These are phyloP conservation scores for Eremothecium cymbalariae DNA, from an alignment of 1,139 yeast species.

Conservation along the genomic window DNA sequence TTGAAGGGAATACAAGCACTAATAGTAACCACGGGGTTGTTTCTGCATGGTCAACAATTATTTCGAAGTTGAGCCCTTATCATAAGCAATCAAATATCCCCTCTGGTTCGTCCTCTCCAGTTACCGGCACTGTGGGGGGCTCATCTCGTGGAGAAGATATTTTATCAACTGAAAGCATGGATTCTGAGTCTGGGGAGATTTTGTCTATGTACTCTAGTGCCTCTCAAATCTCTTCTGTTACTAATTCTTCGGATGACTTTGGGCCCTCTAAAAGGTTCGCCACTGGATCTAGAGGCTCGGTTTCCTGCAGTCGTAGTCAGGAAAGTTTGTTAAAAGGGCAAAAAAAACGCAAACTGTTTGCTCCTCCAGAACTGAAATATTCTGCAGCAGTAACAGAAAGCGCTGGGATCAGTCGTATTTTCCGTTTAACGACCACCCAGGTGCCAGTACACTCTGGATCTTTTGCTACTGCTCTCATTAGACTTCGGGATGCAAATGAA, in stretches of 20 bases:
- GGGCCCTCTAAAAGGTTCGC: not conserved
- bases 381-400: constrained; percentile 10
- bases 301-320: not conserved
- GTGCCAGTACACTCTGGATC: constrained; percentile 6
- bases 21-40: constrained; percentile 1
- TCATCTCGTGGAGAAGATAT: not conserved
- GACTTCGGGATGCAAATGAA: constrained; percentile 16
- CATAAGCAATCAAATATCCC: not conserved
- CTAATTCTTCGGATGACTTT: not conserved
- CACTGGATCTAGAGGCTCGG: not conserved
- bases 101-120: constrained; percentile 1
- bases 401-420: constrained; percentile 10
- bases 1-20: not conserved
- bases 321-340: constrained; percentile 1
- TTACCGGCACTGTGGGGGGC: not conserved
- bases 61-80: constrained; percentile 1
- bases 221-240: constrained; percentile 12
- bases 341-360: constrained; percentile 17
- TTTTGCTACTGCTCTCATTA: constrained; percentile 11
- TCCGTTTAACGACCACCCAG: constrained; percentile 12
- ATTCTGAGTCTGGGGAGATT: constrained; percentile 16
- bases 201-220: constrained; percentile 20
- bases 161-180: constrained; percentile 5
- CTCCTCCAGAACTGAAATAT: constrained; percentile 20
- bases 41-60: constrained; percentile 1